Conservation (phyloP, 805 yeast genomes). For the Candida silvicultrix region DNA sequence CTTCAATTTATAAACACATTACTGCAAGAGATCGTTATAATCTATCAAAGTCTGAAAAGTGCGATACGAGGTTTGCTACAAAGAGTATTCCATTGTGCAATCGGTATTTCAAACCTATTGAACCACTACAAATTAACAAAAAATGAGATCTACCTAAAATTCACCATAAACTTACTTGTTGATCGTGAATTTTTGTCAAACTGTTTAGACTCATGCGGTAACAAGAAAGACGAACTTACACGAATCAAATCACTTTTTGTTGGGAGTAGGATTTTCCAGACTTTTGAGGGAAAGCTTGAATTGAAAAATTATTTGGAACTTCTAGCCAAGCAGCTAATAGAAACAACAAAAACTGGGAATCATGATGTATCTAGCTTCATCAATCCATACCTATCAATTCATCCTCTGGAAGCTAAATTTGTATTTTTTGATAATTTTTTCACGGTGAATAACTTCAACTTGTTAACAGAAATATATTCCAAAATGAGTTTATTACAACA, state of each 20-base stretch:
- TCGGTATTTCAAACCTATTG: constrained; percentile 15
- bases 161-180: constrained; percentile 15
- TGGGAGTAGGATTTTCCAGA: constrained; percentile 19
- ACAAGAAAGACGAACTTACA: constrained; percentile 6
- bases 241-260: constrained; percentile 17
- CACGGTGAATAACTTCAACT: constrained; percentile 3
- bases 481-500: constrained; percentile 11
- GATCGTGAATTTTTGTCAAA: constrained; percentile 10
- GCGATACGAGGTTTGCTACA: constrained; percentile 9
- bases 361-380: constrained; percentile 8
- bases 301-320: constrained; percentile 12
- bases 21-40: constrained; percentile 16
- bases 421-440: constrained; percentile 11
- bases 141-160: constrained; percentile 14
- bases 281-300: constrained; percentile 15
- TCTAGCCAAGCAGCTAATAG: constrained; percentile 11
- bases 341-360: constrained; percentile 1
- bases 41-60: constrained; percentile 14
- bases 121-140: constrained; percentile 16
- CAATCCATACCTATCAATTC: constrained; percentile 16
- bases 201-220: constrained; percentile 4
- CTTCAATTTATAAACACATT: constrained; percentile 13
- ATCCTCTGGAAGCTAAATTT: constrained; percentile 17
- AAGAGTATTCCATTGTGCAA: constrained; percentile 9
- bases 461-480: not conserved